Evolutionary conservation across 2,329 filamentous ascomycete genomes (phyloP).

Genomic region (Alternaria solani): DNA sequence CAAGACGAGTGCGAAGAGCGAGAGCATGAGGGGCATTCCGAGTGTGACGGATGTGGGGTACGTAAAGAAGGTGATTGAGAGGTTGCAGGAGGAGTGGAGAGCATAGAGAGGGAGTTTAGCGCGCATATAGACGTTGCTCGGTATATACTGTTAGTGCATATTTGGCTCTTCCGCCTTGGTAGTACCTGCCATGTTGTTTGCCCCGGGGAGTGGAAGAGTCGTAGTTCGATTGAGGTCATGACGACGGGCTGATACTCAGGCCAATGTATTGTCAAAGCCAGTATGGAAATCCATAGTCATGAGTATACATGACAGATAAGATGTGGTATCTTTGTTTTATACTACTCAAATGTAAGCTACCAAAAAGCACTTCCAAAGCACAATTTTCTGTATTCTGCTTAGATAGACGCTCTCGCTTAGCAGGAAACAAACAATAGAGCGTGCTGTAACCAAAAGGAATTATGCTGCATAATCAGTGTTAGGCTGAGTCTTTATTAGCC

Average conservation of each 20-base stretch:
- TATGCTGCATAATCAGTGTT: not conserved
- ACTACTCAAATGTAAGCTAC: too few relatives aligned
- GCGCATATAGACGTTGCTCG: not conserved
- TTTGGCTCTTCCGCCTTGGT: too few relatives aligned
- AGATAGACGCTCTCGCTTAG: too few relatives aligned
- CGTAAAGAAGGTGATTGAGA: slow-evolving; percentile 24
- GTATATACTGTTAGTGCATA: too few relatives aligned
- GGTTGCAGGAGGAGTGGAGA: slow-evolving; percentile 23
- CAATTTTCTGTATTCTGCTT: not conserved
- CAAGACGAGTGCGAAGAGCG: slow-evolving; percentile 25
- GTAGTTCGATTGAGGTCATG: not conserved
- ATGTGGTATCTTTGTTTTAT: not conserved
- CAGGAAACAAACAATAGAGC: not conserved
- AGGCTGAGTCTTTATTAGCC: not conserved
- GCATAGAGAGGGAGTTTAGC: not conserved
- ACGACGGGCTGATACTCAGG: not conserved
- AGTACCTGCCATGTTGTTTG: too few relatives aligned
- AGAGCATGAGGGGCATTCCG: slow-evolving; percentile 18
- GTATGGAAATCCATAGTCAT: not conserved
- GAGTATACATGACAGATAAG: not conserved
- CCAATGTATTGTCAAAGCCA: not conserved
- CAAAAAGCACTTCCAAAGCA: not conserved
- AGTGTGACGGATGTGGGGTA: slow-evolving; percentile 24
- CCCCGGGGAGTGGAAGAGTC: not conserved
- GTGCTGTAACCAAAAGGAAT: not conserved